These are phyloP conservation scores for Rhodotorula sphaerocarpa DNA, from an alignment of 768 basidiomycete species.

Conservation along the genomic window DNA sequence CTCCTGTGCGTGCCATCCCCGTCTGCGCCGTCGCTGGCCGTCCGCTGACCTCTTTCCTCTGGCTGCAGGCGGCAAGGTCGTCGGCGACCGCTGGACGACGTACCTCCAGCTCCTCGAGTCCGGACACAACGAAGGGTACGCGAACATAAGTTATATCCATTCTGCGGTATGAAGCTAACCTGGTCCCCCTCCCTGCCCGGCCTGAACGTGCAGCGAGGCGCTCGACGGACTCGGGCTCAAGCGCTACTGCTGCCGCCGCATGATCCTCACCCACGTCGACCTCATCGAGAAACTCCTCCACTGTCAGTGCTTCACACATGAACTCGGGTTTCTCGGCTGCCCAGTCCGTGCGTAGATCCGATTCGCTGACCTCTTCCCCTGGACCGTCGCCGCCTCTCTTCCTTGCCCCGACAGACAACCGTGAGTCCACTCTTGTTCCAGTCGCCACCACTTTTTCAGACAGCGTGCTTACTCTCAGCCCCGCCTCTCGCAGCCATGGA, in stretches of 20 bases:
- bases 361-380: background rate
- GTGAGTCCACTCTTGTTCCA: background rate
- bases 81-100: conserved; percentile 82
- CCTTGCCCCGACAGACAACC: background rate
- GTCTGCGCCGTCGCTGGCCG: no score
- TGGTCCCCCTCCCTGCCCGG: background rate
- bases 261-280: conserved; percentile 96
- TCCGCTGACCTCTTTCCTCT: no score
- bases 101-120: conserved; percentile 73
- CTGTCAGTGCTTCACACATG: no score
- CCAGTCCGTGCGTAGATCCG: background rate
- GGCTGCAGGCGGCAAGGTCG: conserved; percentile 94
- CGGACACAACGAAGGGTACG: conserved; percentile 82
- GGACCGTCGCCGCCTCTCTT: background rate
- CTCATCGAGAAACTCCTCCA: conserved; percentile 93
- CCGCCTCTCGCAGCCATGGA: background rate
- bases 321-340: conserved; percentile 42
- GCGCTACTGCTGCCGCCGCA: conserved; percentile 90
- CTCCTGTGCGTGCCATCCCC: background rate
- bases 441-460: background rate
- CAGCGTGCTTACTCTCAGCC: background rate
- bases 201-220: conserved; percentile 57
- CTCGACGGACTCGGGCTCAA: conserved; percentile 81
- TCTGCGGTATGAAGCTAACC: no score
- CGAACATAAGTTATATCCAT: no score